These are phyloP conservation scores for Ustilago cynodontis DNA, from an alignment of 1,284 basidiomycete genomes.

Conservation along the genomic window DNA sequence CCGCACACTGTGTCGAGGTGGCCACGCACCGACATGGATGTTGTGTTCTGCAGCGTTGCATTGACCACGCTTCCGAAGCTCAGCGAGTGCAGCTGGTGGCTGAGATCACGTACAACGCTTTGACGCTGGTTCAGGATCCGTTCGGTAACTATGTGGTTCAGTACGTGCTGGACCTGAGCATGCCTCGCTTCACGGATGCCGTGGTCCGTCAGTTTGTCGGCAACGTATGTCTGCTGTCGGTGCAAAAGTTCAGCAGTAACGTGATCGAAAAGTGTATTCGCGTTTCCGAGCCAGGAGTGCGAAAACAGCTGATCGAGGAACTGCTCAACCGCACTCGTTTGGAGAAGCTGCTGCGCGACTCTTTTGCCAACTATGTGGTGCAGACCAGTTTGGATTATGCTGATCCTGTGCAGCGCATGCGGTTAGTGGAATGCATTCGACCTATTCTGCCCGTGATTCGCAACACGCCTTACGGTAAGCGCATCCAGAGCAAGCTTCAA, in stretches of 20 bases:
- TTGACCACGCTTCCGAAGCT: conserved; percentile 95
- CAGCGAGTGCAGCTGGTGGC: conserved; percentile 97
- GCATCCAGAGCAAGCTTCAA: conserved; percentile 70
- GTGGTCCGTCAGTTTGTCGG: conserved; percentile 98
- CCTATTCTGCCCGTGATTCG: conserved; percentile 69
- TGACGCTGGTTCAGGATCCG: conserved; percentile 98
- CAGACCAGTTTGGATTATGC: conserved; percentile 69
- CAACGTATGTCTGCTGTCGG: conserved; percentile 96
- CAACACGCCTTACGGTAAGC: conserved; percentile 69
- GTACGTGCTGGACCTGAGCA: conserved; percentile 97
- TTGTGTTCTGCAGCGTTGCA: conserved; percentile 97
- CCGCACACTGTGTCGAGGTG: conserved; percentile 98
- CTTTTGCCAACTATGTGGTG: conserved; percentile 69
- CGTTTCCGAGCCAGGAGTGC: conserved; percentile 92
- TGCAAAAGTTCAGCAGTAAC: conserved; percentile 98
- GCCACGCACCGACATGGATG: conserved; percentile 99
- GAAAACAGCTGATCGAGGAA: conserved; percentile 95
- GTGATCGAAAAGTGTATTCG: conserved; percentile 98
- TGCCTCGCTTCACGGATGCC: conserved; percentile 95
- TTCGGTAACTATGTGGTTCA: conserved; percentile 97
- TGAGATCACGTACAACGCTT: conserved; percentile 98
- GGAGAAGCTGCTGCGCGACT: conserved; percentile 90
- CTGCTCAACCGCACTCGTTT: conserved; percentile 91
- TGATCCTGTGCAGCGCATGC: conserved; percentile 66
- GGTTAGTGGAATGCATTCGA: conserved; percentile 68